Evolutionary conservation across 345 rosid genomes (phyloP), one percentile per base, ranked within the genome.

Genomic region (Citrus hindsii): DNA sequence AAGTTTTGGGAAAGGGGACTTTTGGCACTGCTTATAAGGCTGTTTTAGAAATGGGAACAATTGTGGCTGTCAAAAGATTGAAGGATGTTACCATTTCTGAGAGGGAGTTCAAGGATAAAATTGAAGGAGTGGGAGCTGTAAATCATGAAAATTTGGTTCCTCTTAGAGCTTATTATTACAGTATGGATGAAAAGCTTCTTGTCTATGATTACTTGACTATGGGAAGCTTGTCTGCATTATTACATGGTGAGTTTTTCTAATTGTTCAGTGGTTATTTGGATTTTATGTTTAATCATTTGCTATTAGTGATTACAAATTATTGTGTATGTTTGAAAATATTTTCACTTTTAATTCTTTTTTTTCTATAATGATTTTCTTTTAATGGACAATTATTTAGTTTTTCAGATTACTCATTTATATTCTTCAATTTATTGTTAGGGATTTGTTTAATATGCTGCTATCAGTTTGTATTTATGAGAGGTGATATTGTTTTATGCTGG

Each of bases 181-280:
- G 97, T 73, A 87, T 88, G 55, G 99, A 97, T 70, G 99, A 97
- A 88, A 97, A 97, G 87, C 95, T 97, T 72, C 94, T 97, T 79
- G 98, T 94, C 46, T 86, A 87, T 83, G 98, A 97, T 88, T 97
- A 90, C 91, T 90, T 97, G 99, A 81, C 96, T 46, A 94, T 89
- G 97, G 99, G 99, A 82, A 97, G 99, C 89, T 87, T 97, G 79
- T 97, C 99, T 70, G 98, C 99, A 46, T 97, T 94, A 58, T 80
- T 94, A 68, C 98, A 94, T 56, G 98, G 98, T 94, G 55, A 89
- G 92, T 6, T 63, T 48, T 40, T 40, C 32, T 24, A 61, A 24
- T 61, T 60, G 74, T 28, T 76, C 24, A 48, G 22, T 18, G 35
- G 24, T 32, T 78, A 2, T 13, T 67, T 56, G 75, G 66, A 63